Conservation (phyloP, 2,329 filamentous ascomycete species). For the Tolypocladium ophioglossoides region DNA sequence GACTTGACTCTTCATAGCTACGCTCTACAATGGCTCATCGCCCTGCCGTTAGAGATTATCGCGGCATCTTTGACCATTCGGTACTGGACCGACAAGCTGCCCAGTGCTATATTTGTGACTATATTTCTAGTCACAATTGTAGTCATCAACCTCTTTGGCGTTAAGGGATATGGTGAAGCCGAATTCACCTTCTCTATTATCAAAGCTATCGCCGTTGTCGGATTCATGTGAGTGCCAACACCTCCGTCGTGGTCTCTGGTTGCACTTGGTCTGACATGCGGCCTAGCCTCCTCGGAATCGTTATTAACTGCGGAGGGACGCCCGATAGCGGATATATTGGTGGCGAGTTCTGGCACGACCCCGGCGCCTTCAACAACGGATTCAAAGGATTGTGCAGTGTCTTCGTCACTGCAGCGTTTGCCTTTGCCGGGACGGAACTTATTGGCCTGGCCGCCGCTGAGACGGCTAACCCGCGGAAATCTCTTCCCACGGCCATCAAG, state of each 20-base stretch:
- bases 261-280: background rate
- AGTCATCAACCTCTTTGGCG: constrained; percentile 75
- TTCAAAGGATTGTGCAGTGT: constrained; percentile 76
- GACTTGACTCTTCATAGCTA: constrained; percentile 41
- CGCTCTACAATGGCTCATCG: constrained; percentile 76
- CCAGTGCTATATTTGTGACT: constrained; percentile 68
- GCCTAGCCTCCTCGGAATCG: constrained; percentile 68
- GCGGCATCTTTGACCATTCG: constrained; percentile 75
- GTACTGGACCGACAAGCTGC: constrained; percentile 60
- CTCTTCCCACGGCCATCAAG: constrained; percentile 77
- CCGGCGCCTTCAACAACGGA: constrained; percentile 76
- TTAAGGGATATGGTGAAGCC: constrained; percentile 81
- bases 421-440: constrained; percentile 66
- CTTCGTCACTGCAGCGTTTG: constrained; percentile 67
- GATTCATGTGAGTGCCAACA: constrained; percentile 59
- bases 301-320: constrained; percentile 75
- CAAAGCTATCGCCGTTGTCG: constrained; percentile 77
- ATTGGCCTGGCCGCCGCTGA: constrained; percentile 70
- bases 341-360: constrained; percentile 62
- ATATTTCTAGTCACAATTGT: constrained; percentile 74
- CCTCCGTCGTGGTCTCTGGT: background rate
- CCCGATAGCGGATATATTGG: constrained; percentile 69
- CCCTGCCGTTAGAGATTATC: constrained; percentile 77
- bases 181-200: constrained; percentile 81
- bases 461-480: constrained; percentile 66